phyloP scores from a whole-genome alignment of 1,284 basidiomycete species.

The Coniophora puteana region DNA sequence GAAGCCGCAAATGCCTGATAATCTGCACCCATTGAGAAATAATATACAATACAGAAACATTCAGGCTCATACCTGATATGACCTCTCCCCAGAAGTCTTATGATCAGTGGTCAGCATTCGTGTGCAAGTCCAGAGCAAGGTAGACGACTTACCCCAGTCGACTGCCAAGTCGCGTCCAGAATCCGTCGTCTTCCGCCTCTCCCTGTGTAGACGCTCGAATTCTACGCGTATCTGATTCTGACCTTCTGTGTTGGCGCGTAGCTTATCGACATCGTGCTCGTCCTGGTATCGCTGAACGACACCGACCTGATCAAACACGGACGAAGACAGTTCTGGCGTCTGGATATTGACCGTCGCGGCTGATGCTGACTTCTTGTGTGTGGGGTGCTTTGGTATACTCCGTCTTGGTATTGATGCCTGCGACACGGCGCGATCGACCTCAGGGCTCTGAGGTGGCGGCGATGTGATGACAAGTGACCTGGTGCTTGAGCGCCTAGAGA shows the following conservation, averaged over 20 bases:
- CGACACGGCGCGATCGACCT: no score
- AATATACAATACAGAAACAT: conserved; percentile 1
- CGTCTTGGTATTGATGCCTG: no score
- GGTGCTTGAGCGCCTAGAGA: conserved; percentile 33
- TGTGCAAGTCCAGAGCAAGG: conserved; percentile 8
- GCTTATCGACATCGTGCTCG: conserved; percentile 22
- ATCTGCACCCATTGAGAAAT: conserved; percentile 40
- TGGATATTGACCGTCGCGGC: conserved; percentile 52
- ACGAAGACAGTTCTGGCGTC: conserved; percentile 30
- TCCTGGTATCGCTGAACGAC: conserved; percentile 40
- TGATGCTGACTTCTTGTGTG: conserved; percentile 63
- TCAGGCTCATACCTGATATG: conserved; percentile 63
- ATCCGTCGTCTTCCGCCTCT: no score
- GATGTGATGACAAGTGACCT: conserved; percentile 16
- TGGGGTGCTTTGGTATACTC: conserved; percentile 25
- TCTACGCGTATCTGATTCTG: conserved; percentile 67
- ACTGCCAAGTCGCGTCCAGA: no score
- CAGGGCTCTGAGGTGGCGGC: no score
- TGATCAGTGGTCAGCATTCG: conserved; percentile 5
- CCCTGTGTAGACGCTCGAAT: conserved; percentile 57
- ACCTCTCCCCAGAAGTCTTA: conserved; percentile 96
- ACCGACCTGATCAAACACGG: conserved; percentile 45
- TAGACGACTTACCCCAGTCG: conserved; percentile 81
- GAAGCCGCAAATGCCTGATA: conserved; percentile 83
- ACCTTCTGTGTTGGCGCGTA: conserved; percentile 56